Percentiles rank a stretch among this genome's conserved stretches.
Conservation (phyloP, 305 asterid genomes). For the Solanum aculeatissimum region DNA sequence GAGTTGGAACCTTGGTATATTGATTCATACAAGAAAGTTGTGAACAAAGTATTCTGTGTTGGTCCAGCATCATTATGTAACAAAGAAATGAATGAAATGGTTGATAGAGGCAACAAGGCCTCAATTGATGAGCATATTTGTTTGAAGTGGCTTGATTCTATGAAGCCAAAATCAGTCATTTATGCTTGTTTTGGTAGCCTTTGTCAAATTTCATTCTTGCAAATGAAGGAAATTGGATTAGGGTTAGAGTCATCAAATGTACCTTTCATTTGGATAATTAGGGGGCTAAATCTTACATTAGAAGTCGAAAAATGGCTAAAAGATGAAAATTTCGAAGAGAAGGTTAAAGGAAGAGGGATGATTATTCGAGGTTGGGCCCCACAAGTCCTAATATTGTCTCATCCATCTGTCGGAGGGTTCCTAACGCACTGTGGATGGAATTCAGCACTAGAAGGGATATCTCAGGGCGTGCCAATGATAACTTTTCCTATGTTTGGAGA, state of each 20-base stretch:
- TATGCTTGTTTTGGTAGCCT: constrained; percentile 49
- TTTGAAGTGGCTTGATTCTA: constrained; percentile 26
- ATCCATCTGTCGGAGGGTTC: constrained; percentile 19
- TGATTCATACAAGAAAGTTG: constrained; percentile 1
- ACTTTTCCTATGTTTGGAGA: constrained; percentile 43
- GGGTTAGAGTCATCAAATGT: constrained; percentile 36
- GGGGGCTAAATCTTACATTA: constrained; percentile 3
- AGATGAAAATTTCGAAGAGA: constrained; percentile 4
- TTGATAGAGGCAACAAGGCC: constrained; percentile 25
- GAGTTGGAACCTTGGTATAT: constrained; percentile 4
- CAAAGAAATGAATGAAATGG: constrained; percentile 17
- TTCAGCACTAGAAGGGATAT: constrained; percentile 33
- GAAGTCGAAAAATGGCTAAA: constrained; percentile 25
- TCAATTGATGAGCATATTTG: constrained; percentile 6
- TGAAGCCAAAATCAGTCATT: constrained; percentile 17
- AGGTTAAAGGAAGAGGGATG: constrained; percentile 10
- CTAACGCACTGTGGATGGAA: constrained; percentile 52
- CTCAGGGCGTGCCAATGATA: constrained; percentile 24
- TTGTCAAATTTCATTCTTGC: constrained; percentile 21
- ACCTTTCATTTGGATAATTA: constrained; percentile 31
- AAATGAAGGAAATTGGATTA: constrained; percentile 32
- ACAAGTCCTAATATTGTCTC: constrained; percentile 15
- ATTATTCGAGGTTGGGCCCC: constrained; percentile 39
- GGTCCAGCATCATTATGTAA: constrained; percentile 38
- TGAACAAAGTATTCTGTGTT: constrained; percentile 23